Conservation (phyloP, 371 early-diverging fungal genomes). For the Cokeromyces recurvatus region DNA sequence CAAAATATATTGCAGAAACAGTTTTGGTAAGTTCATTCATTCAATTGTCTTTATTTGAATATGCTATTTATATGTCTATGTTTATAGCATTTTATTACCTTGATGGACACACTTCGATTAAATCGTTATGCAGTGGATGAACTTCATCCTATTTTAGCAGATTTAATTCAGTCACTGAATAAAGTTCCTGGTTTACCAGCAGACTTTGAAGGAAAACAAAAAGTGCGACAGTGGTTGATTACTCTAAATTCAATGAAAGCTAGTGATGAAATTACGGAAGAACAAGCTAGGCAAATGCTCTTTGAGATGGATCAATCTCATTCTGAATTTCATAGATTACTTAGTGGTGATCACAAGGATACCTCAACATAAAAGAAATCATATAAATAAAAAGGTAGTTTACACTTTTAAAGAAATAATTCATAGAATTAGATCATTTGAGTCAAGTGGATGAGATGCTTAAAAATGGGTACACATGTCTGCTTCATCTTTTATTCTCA, state of each 20-base stretch:
- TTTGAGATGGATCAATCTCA: slow-evolving; percentile 89
- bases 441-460: too few species aligned
- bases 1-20: slow-evolving; percentile 84
- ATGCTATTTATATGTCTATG: too few species aligned
- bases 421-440: too few species aligned
- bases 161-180: slow-evolving; percentile 85
- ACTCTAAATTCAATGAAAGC: slow-evolving; percentile 89
- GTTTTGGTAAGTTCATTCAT: slow-evolving; percentile 60
- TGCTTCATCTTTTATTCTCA: too few species aligned
- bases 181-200: slow-evolving; percentile 73
- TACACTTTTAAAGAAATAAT: too few species aligned
- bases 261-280: slow-evolving; percentile 80
- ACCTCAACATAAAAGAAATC: background rate
- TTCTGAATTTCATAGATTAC: slow-evolving; percentile 57
- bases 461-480: too few species aligned
- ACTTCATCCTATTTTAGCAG: slow-evolving; percentile 87
- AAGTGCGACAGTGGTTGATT: slow-evolving; percentile 87
- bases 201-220: slow-evolving; percentile 79
- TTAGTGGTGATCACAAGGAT: slow-evolving; percentile 45
- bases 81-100: slow-evolving; percentile 79
- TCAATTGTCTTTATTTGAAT: slow-evolving; percentile 1
- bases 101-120: slow-evolving; percentile 87
- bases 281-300: slow-evolving; percentile 86
- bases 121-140: slow-evolving; percentile 88
- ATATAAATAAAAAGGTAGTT: background rate